phyloP scores from a whole-genome alignment of 2,329 filamentous ascomycete species.

The Colletotrichum sp. region DNA sequence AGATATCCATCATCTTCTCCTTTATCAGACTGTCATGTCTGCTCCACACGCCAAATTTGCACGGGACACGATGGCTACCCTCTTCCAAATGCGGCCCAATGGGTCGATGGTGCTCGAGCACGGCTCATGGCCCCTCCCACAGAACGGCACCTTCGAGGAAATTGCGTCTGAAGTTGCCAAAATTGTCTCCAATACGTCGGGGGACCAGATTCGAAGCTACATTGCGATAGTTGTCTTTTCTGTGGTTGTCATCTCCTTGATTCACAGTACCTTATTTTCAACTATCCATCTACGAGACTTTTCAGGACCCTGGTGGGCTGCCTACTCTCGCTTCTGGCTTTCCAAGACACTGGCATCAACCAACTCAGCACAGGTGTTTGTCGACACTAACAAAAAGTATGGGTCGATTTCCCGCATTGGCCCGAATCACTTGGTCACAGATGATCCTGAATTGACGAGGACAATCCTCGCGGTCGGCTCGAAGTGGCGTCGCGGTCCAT shows the following conservation, averaged over 20 bases:
- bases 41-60: background rate
- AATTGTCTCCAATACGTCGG: background rate
- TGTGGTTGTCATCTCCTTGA: background rate
- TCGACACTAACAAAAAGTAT: background rate
- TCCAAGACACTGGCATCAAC: background rate
- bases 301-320: background rate
- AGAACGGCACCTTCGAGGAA: background rate
- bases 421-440: slow-evolving; percentile 44
- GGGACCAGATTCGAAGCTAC: background rate
- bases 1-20: background rate
- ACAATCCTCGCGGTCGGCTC: slow-evolving; percentile 41
- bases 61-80: background rate
- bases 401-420: slow-evolving; percentile 35
- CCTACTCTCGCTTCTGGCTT: background rate
- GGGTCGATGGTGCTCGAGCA: background rate
- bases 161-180: background rate
- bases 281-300: background rate
- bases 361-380: background rate
- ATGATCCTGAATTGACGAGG: slow-evolving; percentile 42
- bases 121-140: background rate
- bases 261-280: background rate
- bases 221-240: background rate
- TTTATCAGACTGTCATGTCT: background rate
- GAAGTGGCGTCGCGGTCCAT: slow-evolving; percentile 39
- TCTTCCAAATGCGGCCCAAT: background rate